Percentiles rank a stretch among this genome's conserved stretches.
Conservation (phyloP, 352 stramenopile species). For the Phytopythium ostracodes region DNA sequence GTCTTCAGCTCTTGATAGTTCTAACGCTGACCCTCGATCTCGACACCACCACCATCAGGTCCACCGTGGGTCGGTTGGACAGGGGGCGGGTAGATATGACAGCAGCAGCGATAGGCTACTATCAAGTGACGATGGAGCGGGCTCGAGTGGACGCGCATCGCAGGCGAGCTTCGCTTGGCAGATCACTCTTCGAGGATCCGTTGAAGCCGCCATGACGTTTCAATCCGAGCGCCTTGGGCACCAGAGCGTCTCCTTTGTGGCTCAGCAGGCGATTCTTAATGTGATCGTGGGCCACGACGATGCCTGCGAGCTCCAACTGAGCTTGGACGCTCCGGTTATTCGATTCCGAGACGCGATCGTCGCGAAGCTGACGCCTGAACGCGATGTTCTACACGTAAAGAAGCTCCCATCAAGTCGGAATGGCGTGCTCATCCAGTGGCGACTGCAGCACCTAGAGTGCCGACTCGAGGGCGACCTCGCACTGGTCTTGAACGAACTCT, state of each 20-base stretch:
- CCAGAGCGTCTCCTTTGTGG: slow-evolving; percentile 29
- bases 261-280: slow-evolving; percentile 40
- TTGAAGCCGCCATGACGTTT: slow-evolving; percentile 38
- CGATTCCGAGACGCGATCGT: slow-evolving; percentile 43
- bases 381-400: slow-evolving; percentile 47
- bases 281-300: slow-evolving; percentile 42
- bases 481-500: slow-evolving; percentile 42
- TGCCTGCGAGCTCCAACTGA: slow-evolving; percentile 43
- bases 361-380: slow-evolving; percentile 47
- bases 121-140: not conserved
- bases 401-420: slow-evolving; percentile 13
- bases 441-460: slow-evolving; percentile 37
- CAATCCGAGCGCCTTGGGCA: slow-evolving; percentile 29
- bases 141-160: not conserved
- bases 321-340: slow-evolving; percentile 38
- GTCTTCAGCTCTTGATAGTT: not conserved
- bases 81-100: not conserved
- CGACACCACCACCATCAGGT: not conserved
- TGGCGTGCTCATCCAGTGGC: slow-evolving; percentile 46
- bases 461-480: slow-evolving; percentile 46
- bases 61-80: not conserved
- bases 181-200: slow-evolving; percentile 45
- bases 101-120: slow-evolving; percentile 5
- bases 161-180: slow-evolving; percentile 45
- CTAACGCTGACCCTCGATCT: not conserved